Conservation (phyloP, 2,329 filamentous ascomycete genomes). For the Pleoardoris graminearum region DNA sequence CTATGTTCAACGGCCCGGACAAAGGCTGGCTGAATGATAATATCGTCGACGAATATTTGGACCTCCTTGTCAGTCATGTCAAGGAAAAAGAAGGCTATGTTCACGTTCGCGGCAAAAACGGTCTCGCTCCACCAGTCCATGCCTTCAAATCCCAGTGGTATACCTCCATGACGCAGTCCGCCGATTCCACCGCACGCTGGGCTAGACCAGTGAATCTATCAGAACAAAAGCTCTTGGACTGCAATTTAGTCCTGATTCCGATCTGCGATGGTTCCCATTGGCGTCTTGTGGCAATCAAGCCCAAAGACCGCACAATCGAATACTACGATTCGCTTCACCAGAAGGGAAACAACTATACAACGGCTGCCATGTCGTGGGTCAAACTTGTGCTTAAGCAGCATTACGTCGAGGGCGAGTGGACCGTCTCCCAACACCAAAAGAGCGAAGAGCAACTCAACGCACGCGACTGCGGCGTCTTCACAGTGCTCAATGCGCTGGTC, state of each 20-base stretch:
- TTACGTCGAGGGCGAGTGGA: conserved; percentile 65
- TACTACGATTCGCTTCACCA: conserved; percentile 69
- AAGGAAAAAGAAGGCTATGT: conserved; percentile 60
- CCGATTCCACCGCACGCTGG: conserved; percentile 50
- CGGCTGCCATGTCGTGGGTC: conserved; percentile 56
- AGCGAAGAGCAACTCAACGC: conserved; percentile 65
- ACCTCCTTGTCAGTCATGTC: conserved; percentile 62
- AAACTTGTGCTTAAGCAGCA: conserved; percentile 59
- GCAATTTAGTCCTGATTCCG: conserved; percentile 70
- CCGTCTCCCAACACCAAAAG: conserved; percentile 50
- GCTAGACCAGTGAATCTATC: conserved; percentile 43
- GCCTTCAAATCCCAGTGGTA: conserved; percentile 70
- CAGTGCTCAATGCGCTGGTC: conserved; percentile 72
- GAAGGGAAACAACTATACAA: conserved; percentile 40
- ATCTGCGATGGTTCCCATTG: conserved; percentile 68
- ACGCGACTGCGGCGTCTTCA: conserved; percentile 77
- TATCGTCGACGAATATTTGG: conserved; percentile 69
- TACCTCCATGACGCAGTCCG: conserved; percentile 50
- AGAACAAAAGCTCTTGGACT: conserved; percentile 62
- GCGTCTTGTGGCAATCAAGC: conserved; percentile 71
- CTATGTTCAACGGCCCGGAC: conserved; percentile 45
- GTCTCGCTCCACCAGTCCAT: conserved; percentile 63
- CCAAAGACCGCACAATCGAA: conserved; percentile 62
- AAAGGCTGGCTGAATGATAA: conserved; percentile 76
- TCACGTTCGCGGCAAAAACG: conserved; percentile 55